Evolutionary conservation across 345 rosid species (phyloP).

Genomic region (Boechera retrofracta): DNA sequence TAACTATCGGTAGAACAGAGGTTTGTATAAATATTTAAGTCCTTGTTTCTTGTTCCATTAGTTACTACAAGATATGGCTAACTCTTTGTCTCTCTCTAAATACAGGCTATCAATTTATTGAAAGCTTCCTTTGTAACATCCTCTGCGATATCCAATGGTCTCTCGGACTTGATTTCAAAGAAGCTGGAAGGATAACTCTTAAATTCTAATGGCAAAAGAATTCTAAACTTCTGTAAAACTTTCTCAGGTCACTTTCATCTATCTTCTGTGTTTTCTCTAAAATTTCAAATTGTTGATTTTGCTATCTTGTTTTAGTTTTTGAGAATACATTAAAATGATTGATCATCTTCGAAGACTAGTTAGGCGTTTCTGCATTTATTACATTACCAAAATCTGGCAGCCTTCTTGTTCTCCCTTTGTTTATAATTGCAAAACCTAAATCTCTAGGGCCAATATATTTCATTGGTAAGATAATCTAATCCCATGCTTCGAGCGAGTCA

Average conservation of each 20-base stretch:
- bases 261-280: neutral
- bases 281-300: neutral
- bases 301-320: neutral
- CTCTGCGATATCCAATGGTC: conserved; percentile 6
- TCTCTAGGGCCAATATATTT: too few species aligned
- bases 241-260: neutral
- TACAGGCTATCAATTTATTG: conserved; percentile 19
- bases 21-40: conserved; percentile 2
- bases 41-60: neutral
- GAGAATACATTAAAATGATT: neutral
- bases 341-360: neutral
- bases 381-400: too few species aligned
- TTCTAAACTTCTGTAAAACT: neutral
- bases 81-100: neutral
- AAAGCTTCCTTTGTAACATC: conserved; percentile 16
- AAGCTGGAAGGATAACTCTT: conserved; percentile 6
- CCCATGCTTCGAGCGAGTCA: too few species aligned
- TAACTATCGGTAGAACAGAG: conserved; percentile 27
- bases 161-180: conserved; percentile 30
- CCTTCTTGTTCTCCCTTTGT: too few species aligned
- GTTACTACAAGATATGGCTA: neutral
- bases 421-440: too few species aligned
- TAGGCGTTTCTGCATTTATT: neutral
- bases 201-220: neutral
- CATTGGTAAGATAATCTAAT: too few species aligned